These are phyloP conservation scores for Pestalotiopsis sp. DNA, from an alignment of 2,329 filamentous ascomycete species.

Conservation along the genomic window DNA sequence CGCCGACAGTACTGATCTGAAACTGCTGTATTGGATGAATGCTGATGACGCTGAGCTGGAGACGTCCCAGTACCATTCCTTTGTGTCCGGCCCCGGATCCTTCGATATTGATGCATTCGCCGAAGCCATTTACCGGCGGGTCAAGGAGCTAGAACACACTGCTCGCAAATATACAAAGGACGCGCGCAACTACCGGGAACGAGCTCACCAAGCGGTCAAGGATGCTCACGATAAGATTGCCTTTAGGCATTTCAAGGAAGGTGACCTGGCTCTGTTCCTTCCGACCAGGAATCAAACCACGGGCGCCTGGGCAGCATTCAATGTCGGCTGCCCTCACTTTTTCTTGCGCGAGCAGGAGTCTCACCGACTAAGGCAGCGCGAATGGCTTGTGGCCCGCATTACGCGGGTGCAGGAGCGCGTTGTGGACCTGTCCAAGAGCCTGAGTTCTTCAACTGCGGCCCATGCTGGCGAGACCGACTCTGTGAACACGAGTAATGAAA, in stretches of 20 bases:
- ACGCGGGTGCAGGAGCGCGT: conserved; percentile 89
- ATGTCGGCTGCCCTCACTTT: conserved; percentile 95
- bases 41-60: conserved; percentile 68
- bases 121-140: conserved; percentile 83
- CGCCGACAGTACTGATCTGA: conserved; percentile 67
- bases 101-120: conserved; percentile 86
- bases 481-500: conserved; percentile 50
- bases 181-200: conserved; percentile 82
- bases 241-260: conserved; percentile 93
- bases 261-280: conserved; percentile 90
- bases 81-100: conserved; percentile 70
- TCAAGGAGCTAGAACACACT: conserved; percentile 91
- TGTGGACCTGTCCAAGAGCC: conserved; percentile 84
- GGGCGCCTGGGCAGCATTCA: conserved; percentile 97
- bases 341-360: conserved; percentile 92
- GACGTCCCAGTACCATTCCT: conserved; percentile 72
- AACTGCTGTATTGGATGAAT: conserved; percentile 82
- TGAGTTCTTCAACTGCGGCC: conserved; percentile 49
- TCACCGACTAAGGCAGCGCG: conserved; percentile 80
- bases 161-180: conserved; percentile 94
- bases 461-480: conserved; percentile 50
- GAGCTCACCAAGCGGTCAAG: conserved; percentile 76
- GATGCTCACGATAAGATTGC: conserved; percentile 96
- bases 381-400: conserved; percentile 97
- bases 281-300: conserved; percentile 94